Conservation (phyloP, 176 grass and related monocot genomes). For the Aegilops sharonensis region DNA sequence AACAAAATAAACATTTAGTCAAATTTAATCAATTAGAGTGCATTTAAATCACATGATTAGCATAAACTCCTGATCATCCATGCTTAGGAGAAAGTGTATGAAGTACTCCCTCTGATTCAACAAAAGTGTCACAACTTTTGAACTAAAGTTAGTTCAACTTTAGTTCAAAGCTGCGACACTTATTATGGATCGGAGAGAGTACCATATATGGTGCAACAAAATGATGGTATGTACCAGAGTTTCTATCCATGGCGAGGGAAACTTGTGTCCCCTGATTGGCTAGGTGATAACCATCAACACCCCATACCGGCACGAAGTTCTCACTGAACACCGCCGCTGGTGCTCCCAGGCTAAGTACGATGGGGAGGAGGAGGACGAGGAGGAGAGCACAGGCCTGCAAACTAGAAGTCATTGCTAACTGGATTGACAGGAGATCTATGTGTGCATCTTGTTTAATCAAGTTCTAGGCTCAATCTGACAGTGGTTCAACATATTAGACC, state of each 20-base stretch:
- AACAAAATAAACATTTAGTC: no score
- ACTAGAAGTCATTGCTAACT: neutral
- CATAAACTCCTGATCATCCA: no score
- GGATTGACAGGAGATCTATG: neutral
- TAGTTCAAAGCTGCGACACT: no score
- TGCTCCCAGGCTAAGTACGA: neutral
- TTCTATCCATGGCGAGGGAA: constrained; percentile 55
- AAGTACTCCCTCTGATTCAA: no score
- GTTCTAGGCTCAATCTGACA: neutral
- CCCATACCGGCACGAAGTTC: constrained; percentile 52
- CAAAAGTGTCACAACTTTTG: no score
- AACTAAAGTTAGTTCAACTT: no score
- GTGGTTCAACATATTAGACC: neutral
- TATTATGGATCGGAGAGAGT: no score
- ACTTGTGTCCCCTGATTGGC: constrained; percentile 31
- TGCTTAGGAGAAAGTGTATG: no score
- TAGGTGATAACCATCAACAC: constrained; percentile 43
- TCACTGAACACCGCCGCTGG: constrained; percentile 34
- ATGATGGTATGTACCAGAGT: constrained; percentile 35
- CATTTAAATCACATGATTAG: no score
- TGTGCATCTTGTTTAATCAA: neutral
- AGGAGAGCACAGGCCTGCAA: neutral
- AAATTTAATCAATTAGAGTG: no score
- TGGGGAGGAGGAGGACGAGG: neutral
- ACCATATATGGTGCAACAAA: no score